A percentile compares a stretch with the other conserved stretches of the same genome.
Conservation (phyloP, 306 rosid genomes). For the Gleditsia sinensis region DNA sequence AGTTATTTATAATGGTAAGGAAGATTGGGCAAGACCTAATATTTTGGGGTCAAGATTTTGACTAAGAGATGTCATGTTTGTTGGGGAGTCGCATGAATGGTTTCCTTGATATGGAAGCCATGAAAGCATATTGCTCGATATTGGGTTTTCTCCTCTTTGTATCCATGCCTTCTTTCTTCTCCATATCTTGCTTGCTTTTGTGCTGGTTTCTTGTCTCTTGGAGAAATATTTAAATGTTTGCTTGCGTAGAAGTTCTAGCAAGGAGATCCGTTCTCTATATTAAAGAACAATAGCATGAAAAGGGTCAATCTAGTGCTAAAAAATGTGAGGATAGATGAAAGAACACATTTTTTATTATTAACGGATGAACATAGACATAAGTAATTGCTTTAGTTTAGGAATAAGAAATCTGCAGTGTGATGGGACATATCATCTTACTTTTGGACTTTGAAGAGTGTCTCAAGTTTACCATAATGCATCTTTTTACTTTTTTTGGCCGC, state of each 20-base stretch:
- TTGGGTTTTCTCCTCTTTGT: background rate
- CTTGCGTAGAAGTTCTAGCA: background rate
- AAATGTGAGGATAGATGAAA: background rate
- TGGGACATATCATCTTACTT: background rate
- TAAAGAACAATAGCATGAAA: background rate
- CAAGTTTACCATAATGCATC: background rate
- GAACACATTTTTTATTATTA: background rate
- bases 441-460: background rate
- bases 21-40: background rate
- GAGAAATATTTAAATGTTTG: background rate
- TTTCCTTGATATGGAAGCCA: background rate
- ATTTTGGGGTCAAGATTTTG: background rate
- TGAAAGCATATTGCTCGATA: background rate
- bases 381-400: background rate
- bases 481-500: background rate
- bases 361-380: background rate
- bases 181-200: background rate
- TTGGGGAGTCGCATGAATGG: background rate
- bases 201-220: background rate
- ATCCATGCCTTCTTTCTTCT: background rate
- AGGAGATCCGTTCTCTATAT: background rate
- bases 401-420: background rate
- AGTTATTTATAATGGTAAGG: too few relatives aligned
- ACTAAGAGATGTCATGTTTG: background rate
- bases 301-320: background rate